Evolutionary conservation across 495 filamentous ascomycete genomes (phyloP).

Genomic region (Saxophila tyrrhenica): DNA sequence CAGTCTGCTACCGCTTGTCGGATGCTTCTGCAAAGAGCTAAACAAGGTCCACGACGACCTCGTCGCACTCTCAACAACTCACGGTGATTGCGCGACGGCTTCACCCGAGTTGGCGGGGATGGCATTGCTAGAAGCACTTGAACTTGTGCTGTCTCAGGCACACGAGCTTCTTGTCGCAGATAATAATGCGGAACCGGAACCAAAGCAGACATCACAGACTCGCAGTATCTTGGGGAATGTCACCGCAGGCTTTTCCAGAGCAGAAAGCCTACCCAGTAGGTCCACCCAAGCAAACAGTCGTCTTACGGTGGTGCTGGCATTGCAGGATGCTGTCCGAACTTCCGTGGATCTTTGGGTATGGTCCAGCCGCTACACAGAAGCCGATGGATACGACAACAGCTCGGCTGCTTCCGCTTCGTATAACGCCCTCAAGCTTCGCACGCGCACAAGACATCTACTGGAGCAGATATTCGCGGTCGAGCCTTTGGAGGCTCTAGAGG

Average conservation of each 20-base stretch:
- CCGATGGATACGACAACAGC: constrained; percentile 47
- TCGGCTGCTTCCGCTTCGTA: constrained; percentile 80
- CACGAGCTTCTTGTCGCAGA: constrained; percentile 74
- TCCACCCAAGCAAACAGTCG: constrained; percentile 81
- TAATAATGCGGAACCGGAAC: constrained; percentile 50
- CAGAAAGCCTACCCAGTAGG: constrained; percentile 62
- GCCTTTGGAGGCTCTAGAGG: constrained; percentile 89
- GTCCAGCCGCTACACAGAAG: constrained; percentile 51
- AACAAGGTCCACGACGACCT: constrained; percentile 54
- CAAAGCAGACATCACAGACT: constrained; percentile 71
- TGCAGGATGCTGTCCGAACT: constrained; percentile 86
- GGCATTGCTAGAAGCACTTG: constrained; percentile 73
- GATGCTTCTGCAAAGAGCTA: constrained; percentile 73
- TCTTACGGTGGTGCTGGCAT: constrained; percentile 86
- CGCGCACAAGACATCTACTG: constrained; percentile 71
- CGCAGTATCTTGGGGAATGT: constrained; percentile 95
- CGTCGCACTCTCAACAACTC: constrained; percentile 42
- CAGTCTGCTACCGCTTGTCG: constrained; percentile 77
- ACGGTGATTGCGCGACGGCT: constrained; percentile 16
- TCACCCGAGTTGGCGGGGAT: constrained; percentile 60
- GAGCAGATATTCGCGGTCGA: constrained; percentile 92
- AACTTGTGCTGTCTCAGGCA: constrained; percentile 75
- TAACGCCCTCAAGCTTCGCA: constrained; percentile 78
- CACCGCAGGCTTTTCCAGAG: constrained; percentile 82
- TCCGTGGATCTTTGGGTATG: constrained; percentile 95